Base-by-base conservation (phyloP, 208 protist species). In the Acanthamoeba royreba region DNA sequence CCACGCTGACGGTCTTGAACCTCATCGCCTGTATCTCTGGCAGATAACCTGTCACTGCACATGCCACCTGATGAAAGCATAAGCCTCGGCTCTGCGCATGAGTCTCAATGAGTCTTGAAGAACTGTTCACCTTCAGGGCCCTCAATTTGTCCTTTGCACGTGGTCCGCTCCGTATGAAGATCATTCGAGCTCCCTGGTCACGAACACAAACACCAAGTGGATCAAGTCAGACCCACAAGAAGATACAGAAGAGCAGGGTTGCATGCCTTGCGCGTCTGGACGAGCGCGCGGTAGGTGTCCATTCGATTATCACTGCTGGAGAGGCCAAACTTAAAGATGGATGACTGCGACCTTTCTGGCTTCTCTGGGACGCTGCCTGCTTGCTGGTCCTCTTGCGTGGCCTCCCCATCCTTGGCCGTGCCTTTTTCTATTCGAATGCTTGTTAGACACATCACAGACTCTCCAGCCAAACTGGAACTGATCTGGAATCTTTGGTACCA, bases 21-120 rank as follows among this genome's bases (percentile, higher is more conserved):
- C 66, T 90, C 83, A 90, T 90, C 38, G 47, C 19, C 55, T 90
- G 83, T 9, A 90, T 90, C 83, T 90, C 83, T 13, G 83, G 83
- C 47, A 90, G n/a, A 42, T 72, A 90, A 22, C 83, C 83, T 35
- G 66, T 90, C 52, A 69, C 52, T 22, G 47, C 83, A 33, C 83
- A 90, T 25, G 83, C 83, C 74, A 86, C 43, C 74, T 86, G 74
- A 7, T n/a, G n/a, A n/a, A n/a, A 61, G 53, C 72, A 43, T 28
- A 28, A 35, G 11, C 69, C 42, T 81, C 69, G 69, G 31, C 7
- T 17, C 2, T 28, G n/a, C n/a, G n/a, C n/a, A n/a, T n/a, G n/a
- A n/a, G n/a, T n/a, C n/a, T 77, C n/a, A 87, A 52, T 9, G 22
- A 8, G 25, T 38, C 22, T 87, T 11, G 15, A 11, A 22, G n/a